Conservation (phyloP, 768 basidiomycete genomes). For the Cyclocybe aegerita region DNA sequence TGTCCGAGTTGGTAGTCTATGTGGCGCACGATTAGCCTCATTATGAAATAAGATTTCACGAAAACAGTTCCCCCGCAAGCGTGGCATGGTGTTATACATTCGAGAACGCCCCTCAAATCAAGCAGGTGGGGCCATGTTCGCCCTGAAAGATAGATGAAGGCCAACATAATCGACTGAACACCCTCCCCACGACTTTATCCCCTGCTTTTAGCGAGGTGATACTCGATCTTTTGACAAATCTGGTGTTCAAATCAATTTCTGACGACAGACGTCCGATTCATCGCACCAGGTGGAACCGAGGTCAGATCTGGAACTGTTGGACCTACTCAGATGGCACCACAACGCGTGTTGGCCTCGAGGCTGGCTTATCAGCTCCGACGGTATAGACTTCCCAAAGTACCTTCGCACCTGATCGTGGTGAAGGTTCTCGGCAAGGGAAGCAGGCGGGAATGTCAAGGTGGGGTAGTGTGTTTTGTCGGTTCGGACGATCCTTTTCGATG, state of each 20-base stretch:
- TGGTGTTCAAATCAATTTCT: too few relatives aligned
- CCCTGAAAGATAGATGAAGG: too few relatives aligned
- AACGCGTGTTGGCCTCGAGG: conserved; percentile 17
- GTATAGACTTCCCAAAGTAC: background rate
- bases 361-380: background rate
- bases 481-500: background rate
- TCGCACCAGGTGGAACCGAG: background rate
- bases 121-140: too few relatives aligned
- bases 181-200: too few relatives aligned
- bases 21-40: background rate
- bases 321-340: background rate
- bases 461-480: background rate
- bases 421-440: background rate
- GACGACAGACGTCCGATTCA: background rate
- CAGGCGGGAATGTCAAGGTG: background rate
- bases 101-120: too few relatives aligned
- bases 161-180: too few relatives aligned
- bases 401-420: conserved; percentile 4
- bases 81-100: too few relatives aligned
- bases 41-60: background rate
- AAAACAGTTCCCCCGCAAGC: too few relatives aligned
- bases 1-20: background rate
- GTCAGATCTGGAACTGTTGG: background rate
- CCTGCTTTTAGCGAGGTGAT: too few relatives aligned
- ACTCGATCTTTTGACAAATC: too few relatives aligned